These are phyloP conservation scores for Magnusiomyces fungicola DNA, from an alignment of 1,139 yeast genomes.

Conservation along the genomic window DNA sequence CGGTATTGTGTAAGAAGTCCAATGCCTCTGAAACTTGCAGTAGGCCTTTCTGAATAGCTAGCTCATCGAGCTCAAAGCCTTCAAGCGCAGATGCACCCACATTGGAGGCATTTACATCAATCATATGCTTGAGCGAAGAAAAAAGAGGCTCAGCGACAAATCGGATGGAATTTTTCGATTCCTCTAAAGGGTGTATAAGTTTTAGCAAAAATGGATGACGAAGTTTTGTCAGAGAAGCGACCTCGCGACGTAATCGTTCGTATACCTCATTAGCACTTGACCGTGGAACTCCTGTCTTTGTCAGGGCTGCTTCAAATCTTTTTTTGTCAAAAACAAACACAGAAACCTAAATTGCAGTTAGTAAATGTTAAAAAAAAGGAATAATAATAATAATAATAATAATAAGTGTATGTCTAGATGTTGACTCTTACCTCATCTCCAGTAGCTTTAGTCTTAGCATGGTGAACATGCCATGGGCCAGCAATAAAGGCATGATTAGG, in stretches of 20 bases:
- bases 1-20: conserved; percentile 71
- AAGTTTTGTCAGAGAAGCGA: conserved; percentile 64
- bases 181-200: conserved; percentile 81
- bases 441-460: conserved; percentile 60
- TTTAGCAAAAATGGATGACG: conserved; percentile 85
- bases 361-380: conserved; percentile 1
- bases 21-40: conserved; percentile 72
- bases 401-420: too few relatives aligned
- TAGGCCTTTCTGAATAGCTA: conserved; percentile 79
- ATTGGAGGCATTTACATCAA: conserved; percentile 23
- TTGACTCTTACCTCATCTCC: conserved; percentile 23
- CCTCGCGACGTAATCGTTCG: conserved; percentile 47
- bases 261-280: conserved; percentile 34
- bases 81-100: conserved; percentile 18
- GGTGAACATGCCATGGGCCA: conserved; percentile 82
- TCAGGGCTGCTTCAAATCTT: conserved; percentile 53
- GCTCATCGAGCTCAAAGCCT: conserved; percentile 45
- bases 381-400: too few relatives aligned
- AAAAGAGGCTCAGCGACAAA: conserved; percentile 82
- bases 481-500: conserved; percentile 65
- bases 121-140: conserved; percentile 49
- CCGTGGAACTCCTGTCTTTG: conserved; percentile 42
- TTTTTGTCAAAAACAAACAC: conserved; percentile 86
- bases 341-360: conserved; percentile 43
- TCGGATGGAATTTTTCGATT: conserved; percentile 64